Percentiles rank a stretch among this genome's conserved stretches.
phyloP scores from a whole-genome alignment of 441 rosid genomes.

The Corymbia citriodora region DNA sequence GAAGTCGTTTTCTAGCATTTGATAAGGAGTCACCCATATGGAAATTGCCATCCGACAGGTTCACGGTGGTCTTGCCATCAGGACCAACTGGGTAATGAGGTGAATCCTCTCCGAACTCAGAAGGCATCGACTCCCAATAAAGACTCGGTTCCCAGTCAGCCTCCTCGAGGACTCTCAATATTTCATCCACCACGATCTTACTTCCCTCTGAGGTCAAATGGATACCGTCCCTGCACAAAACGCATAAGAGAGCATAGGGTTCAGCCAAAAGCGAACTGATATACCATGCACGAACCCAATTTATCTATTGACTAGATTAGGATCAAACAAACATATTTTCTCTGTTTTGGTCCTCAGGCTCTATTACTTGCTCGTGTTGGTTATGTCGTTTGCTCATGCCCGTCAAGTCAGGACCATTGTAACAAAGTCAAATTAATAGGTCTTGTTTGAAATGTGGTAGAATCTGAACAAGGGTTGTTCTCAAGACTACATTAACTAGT shows the following conservation, averaged over 20 bases:
- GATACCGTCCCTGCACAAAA: constrained; percentile 49
- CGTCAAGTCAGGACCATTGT: not conserved
- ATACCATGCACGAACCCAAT: not conserved
- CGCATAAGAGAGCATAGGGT: not conserved
- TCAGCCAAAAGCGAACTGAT: not conserved
- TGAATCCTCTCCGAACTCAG: constrained; percentile 44
- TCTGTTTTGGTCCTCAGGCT: not conserved
- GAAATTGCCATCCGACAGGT: not conserved
- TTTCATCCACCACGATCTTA: constrained; percentile 48
- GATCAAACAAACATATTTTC: not conserved
- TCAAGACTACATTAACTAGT: not conserved
- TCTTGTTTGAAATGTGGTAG: not conserved
- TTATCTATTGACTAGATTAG: not conserved
- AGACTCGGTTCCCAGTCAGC: constrained; percentile 77
- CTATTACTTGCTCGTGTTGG: not conserved
- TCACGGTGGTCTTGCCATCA: not conserved
- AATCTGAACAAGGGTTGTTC: not conserved
- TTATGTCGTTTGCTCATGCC: accelerated
- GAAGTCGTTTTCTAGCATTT: not conserved
- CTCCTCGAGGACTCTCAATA: constrained; percentile 44
- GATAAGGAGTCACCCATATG: not conserved
- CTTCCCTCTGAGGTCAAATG: constrained; percentile 61
- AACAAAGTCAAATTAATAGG: not conserved
- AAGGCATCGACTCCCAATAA: constrained; percentile 39
- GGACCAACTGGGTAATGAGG: constrained; percentile 9